phyloP scores from a whole-genome alignment of 345 rosid genomes.

The Brassica rapa region DNA sequence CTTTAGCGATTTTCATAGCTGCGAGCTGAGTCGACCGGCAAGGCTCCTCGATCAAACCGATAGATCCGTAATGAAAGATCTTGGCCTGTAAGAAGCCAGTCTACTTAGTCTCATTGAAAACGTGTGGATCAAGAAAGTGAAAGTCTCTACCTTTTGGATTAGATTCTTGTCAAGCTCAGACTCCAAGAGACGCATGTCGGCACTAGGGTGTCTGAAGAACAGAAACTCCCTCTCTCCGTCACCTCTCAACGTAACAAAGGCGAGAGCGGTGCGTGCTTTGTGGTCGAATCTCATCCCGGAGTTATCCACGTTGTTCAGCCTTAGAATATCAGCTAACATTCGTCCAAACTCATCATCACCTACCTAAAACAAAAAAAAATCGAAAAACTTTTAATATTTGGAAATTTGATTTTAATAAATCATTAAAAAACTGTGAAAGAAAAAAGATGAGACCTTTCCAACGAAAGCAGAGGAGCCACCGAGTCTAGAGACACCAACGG shows the following conservation, averaged over 20 bases:
- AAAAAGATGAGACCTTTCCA: conserved; percentile 70
- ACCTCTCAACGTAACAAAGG: conserved; percentile 85
- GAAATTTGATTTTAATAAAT: background rate
- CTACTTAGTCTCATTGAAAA: background rate
- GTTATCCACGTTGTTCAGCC: conserved; percentile 73
- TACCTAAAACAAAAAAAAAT: conserved; percentile 33
- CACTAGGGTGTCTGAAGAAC: conserved; percentile 97
- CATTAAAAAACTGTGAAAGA: background rate
- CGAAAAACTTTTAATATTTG: no score
- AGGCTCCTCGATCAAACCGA: conserved; percentile 94
- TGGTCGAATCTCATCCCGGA: conserved; percentile 82
- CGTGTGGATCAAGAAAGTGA: background rate
- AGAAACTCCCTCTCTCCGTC: conserved; percentile 99
- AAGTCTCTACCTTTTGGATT: conserved; percentile 58
- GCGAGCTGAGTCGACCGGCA: conserved; percentile 92
- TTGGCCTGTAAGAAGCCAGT: conserved; percentile 55
- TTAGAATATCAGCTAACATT: conserved; percentile 81
- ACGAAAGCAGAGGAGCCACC: conserved; percentile 96
- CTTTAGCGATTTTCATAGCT: conserved; percentile 80
- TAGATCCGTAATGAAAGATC: conserved; percentile 95
- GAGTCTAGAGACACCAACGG: conserved; percentile 82
- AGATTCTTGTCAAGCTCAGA: conserved; percentile 76
- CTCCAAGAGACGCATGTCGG: conserved; percentile 92
- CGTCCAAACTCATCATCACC: conserved; percentile 96
- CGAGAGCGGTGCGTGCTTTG: conserved; percentile 82